Percentiles rank a stretch among this genome's conserved stretches.
Evolutionary conservation across 306 rosid species (phyloP).

Genomic region (Ormosia semicastrata): DNA sequence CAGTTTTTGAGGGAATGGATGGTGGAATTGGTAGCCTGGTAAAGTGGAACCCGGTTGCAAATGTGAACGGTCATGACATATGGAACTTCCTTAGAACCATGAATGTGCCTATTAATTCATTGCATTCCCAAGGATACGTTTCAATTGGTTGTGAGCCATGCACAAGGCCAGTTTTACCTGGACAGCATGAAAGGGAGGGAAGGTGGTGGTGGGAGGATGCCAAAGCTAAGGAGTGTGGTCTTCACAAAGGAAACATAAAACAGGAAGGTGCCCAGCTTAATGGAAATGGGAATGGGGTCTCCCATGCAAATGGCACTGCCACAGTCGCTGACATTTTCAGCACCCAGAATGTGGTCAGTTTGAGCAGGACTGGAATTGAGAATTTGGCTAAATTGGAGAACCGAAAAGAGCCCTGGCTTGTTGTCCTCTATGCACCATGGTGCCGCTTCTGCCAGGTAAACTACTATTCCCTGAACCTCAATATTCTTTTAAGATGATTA

Average conservation of each 20-base stretch:
- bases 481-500: not conserved
- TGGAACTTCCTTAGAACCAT: slow-evolving; percentile 92
- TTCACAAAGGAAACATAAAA: slow-evolving; percentile 90
- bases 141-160: slow-evolving; percentile 99
- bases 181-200: slow-evolving; percentile 98
- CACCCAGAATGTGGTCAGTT: slow-evolving; percentile 59
- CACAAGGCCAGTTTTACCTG: slow-evolving; percentile 94
- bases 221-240: slow-evolving; percentile 97
- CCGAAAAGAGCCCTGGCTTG: slow-evolving; percentile 86
- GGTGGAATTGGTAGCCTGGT: slow-evolving; percentile 88
- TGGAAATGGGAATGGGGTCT: slow-evolving; percentile 53
- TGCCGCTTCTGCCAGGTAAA: slow-evolving; percentile 92
- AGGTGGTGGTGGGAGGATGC: slow-evolving; percentile 99
- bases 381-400: slow-evolving; percentile 63
- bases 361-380: slow-evolving; percentile 81
- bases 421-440: slow-evolving; percentile 98
- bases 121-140: slow-evolving; percentile 82
- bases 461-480: not conserved
- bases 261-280: slow-evolving; percentile 50
- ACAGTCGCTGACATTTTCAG: slow-evolving; percentile 58
- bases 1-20: slow-evolving; percentile 87
- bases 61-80: slow-evolving; percentile 65
- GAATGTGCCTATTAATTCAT: slow-evolving; percentile 85
- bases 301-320: slow-evolving; percentile 43
- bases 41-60: slow-evolving; percentile 97